These are phyloP conservation scores for Amanita pseudoporphyria DNA, from an alignment of 768 basidiomycete genomes.

Conservation along the genomic window DNA sequence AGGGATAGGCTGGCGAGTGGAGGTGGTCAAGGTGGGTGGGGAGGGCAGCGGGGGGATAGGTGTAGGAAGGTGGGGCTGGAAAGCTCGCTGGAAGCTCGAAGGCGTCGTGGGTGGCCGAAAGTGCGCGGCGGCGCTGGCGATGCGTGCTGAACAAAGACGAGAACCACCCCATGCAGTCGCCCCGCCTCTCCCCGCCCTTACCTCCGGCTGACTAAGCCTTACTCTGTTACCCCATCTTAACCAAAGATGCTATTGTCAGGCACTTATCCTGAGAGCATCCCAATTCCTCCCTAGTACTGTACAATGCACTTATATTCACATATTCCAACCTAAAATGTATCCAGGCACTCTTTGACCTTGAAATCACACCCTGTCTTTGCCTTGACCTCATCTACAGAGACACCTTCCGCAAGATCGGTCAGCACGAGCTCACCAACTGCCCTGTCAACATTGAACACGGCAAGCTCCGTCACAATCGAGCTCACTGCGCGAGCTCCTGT, in stretches of 20 bases:
- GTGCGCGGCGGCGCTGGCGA: conserved; percentile 48
- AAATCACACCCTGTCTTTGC: conserved; percentile 86
- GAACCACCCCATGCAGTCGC: conserved; percentile 61
- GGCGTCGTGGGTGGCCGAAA: conserved; percentile 78
- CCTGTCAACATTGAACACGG: conserved; percentile 84
- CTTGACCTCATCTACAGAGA: conserved; percentile 73
- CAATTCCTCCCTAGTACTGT: no score
- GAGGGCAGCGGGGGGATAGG: conserved; percentile 68
- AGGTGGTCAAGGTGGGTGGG: conserved; percentile 58
- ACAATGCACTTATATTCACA: not conserved
- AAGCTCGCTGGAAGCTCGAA: conserved; percentile 78
- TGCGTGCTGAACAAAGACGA: conserved; percentile 49
- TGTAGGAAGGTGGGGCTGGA: conserved; percentile 51
- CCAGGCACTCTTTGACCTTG: conserved; percentile 43
- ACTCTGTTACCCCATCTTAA: no score
- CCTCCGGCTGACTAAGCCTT: not conserved
- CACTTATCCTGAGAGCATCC: no score
- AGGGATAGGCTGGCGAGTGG: conserved; percentile 55
- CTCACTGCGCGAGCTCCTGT: conserved; percentile 86
- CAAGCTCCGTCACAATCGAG: conserved; percentile 88
- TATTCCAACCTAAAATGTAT: conserved; percentile 29
- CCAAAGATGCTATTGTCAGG: no score
- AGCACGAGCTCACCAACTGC: conserved; percentile 61
- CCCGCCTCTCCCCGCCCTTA: not conserved
- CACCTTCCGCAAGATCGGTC: conserved; percentile 78